Base-by-base conservation (phyloP, 75 land plant species). In the Pseudotsuga menziesii region DNA sequence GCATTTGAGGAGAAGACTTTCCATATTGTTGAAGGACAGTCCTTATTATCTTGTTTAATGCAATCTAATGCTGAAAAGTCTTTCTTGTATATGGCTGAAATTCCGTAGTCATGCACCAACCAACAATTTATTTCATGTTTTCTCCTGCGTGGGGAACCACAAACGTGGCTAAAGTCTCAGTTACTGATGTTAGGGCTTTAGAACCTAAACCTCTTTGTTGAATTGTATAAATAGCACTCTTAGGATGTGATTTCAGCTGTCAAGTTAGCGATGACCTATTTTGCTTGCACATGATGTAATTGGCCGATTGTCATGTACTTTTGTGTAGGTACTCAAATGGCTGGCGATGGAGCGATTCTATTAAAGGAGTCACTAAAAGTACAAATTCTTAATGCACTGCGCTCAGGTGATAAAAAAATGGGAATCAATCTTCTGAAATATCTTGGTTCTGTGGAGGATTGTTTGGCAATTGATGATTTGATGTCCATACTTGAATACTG, bases 341-440 rank as follows among this genome's bases (percentile, higher is more conserved):
- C 52, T 17, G 13, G 20, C 19, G 48, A 39, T 41, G 72, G 44
- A 19, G 44, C 14, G 5, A 2, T 35, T 69, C 5, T 69, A 11
- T 69, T 69, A 7, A 69, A 69, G 72, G 48, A n/a, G 11, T 69
- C 72, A 20, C 13, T 69, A 69, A 41, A 41, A 39, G 48, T 20
- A n/a, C 72, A 11, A n/a, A 69, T 69, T 39, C 72, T 19, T 36
- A n/a, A 69, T 39, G 72, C 72, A 39, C 41, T 69, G 72, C 48
- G 7, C 52, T n/a, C 9, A 22, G 72, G 72, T 11, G 52, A 69
- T 44, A 69, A 16, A 9, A 69, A 69, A 69, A 69, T 69, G 72
- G 44, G 48, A 69, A 41, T 39, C 41, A 39, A 69, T 69, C 72
- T 69, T 8, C 12, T 69, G 8, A 20, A 19, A 29, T 35, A 69